phyloP scores from a whole-genome alignment of 176 grass and related monocot species.

The Stipa capillata region DNA sequence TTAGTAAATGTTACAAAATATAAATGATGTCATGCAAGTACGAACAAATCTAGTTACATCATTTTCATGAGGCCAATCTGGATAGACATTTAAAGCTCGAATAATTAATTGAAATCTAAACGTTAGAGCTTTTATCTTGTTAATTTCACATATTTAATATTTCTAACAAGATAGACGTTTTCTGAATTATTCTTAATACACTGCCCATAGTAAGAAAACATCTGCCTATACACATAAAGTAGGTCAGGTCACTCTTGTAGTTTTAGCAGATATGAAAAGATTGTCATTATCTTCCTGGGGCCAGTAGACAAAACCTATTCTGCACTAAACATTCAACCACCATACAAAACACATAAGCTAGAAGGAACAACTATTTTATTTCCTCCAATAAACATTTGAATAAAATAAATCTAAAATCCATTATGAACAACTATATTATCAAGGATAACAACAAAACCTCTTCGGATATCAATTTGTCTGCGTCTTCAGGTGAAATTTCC shows the following conservation, averaged over 20 bases:
- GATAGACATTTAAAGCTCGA: not conserved
- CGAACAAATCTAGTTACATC: no score
- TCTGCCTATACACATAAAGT: not conserved
- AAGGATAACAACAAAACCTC: slow-evolving; percentile 48
- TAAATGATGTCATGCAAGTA: no score
- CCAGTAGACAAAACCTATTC: not conserved
- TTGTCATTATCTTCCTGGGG: not conserved
- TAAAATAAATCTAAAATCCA: not conserved
- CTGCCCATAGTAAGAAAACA: not conserved
- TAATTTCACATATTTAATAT: not conserved
- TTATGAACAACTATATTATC: slow-evolving; percentile 6
- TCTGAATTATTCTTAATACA: not conserved
- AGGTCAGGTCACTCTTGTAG: not conserved
- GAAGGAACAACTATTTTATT: not conserved
- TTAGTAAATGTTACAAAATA: no score
- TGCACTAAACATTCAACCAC: not conserved
- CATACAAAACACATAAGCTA: no score
- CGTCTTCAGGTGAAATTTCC: slow-evolving; percentile 75
- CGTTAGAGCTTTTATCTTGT: not conserved
- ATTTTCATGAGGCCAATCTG: not conserved
- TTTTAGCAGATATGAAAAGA: not conserved
- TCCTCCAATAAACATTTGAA: not conserved
- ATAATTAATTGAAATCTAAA: not conserved
- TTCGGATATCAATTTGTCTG: slow-evolving; percentile 77
- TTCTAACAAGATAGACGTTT: not conserved